phyloP scores from a whole-genome alignment of 495 filamentous ascomycete genomes.

The Lepraria neglecta region DNA sequence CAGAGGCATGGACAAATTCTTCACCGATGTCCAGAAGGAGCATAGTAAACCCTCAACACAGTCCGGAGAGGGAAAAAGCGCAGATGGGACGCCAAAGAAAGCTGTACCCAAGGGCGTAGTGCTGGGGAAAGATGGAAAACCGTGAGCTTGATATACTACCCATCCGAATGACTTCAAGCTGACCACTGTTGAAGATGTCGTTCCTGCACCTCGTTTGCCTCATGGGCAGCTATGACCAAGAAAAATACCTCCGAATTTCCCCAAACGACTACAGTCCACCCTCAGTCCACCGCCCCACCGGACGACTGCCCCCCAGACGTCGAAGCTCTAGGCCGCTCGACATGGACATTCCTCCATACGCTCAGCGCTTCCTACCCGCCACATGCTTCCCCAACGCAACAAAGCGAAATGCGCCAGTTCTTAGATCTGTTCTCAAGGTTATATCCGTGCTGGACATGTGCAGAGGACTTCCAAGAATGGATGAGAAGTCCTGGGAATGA shows the following conservation, averaged over 20 bases:
- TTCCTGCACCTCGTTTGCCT: conserved; percentile 68
- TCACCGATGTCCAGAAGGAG: conserved; percentile 18
- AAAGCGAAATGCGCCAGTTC: conserved; percentile 71
- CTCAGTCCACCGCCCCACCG: conserved; percentile 26
- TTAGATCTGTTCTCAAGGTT: conserved; percentile 70
- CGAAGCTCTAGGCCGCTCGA: conserved; percentile 71
- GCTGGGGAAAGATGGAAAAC: conserved; percentile 89
- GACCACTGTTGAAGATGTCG: conserved; percentile 60
- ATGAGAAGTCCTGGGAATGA: conserved; percentile 64
- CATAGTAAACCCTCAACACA: background rate
- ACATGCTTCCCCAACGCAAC: conserved; percentile 55
- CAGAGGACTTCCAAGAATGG: conserved; percentile 82
- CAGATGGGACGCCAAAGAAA: conserved; percentile 32
- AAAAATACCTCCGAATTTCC: conserved; percentile 34
- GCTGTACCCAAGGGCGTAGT: conserved; percentile 70
- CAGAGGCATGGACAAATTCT: conserved; percentile 24
- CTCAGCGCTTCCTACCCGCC: conserved; percentile 82
- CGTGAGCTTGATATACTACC: conserved; percentile 52
- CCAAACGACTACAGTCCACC: conserved; percentile 20
- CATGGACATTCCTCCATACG: conserved; percentile 90
- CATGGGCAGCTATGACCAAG: conserved; percentile 65
- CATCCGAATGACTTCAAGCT: conserved; percentile 17
- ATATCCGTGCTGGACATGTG: conserved; percentile 94
- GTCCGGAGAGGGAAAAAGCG: conserved; percentile 19
- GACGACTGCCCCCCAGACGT: conserved; percentile 54